Conservation (phyloP, 129 eudicot species). For the Centaurea solstitialis region DNA sequence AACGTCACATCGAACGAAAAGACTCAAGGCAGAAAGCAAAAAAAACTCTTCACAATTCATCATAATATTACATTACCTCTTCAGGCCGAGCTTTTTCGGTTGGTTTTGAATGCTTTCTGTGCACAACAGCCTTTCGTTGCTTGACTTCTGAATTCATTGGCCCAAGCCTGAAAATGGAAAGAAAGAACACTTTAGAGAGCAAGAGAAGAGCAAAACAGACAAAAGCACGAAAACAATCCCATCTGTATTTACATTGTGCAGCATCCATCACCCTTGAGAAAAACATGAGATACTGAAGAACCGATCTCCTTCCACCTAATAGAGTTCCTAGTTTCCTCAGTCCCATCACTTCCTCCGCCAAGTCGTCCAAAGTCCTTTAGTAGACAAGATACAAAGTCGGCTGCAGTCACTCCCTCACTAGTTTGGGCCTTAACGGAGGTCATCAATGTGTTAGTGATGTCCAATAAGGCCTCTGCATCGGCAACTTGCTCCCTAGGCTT, state of each 20-base stretch:
- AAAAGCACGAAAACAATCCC: background rate
- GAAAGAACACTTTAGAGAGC: background rate
- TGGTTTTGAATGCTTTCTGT: slow-evolving; percentile 54
- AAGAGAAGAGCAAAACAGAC: too few relatives aligned
- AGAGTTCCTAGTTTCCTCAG: slow-evolving; percentile 46
- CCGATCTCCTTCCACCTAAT: slow-evolving; percentile 80
- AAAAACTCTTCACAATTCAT: background rate
- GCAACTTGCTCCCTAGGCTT: slow-evolving; percentile 98
- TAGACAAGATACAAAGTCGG: slow-evolving; percentile 65
- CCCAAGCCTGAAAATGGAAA: slow-evolving; percentile 73
- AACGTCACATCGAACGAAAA: background rate
- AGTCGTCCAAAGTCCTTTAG: slow-evolving; percentile 62
- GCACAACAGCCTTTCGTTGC: slow-evolving; percentile 61
- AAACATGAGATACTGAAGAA: slow-evolving; percentile 56
- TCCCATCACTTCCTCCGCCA: slow-evolving; percentile 42
- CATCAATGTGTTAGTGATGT: slow-evolving; percentile 74
- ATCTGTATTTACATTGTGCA: slow-evolving; percentile 59
- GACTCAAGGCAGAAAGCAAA: background rate
- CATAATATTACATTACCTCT: slow-evolving; percentile 51
- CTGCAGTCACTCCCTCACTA: slow-evolving; percentile 75
- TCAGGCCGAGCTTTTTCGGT: slow-evolving; percentile 69
- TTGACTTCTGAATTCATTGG: slow-evolving; percentile 87
- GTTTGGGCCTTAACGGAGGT: slow-evolving; percentile 77
- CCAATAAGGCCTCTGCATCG: slow-evolving; percentile 93
- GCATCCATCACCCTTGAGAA: slow-evolving; percentile 66